Base-by-base conservation (phyloP, 176 grass and related monocot genomes). In the Tillandsia fasciculata region DNA sequence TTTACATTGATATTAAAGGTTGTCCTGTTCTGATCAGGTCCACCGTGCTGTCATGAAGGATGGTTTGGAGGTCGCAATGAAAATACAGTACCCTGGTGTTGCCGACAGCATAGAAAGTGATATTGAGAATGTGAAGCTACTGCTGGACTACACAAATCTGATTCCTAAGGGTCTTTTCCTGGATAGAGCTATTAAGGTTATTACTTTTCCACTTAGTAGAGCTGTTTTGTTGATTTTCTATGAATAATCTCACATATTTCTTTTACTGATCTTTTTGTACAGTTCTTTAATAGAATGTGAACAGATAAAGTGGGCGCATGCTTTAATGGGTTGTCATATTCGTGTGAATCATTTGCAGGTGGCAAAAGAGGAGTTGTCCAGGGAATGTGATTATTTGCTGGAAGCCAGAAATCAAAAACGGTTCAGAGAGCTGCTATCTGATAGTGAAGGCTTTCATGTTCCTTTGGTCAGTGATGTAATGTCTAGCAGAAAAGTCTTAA, bases 111-210 rank as follows among this genome's bases (percentile, higher is more conserved):
- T 97, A 83, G 94, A 92, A 77, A 97, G 89, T 74, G 94, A 97
- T 76, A 82, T 97, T 2, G 86, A 97, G 71, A 97, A 97, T 90
- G 94, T 92, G 26, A 90, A 81, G 71, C 76, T 81, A 80, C 87
- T 92, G 67, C 51, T 92, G 23, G 76, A 85, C 59, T 97, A 92
- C 65, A 97, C 94, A 72, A 97, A 92, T 73, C 84, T 97, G 74
- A 97, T 97, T 65, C 94, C 89, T 72, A 90, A 97, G 83, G 94
- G 94, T 64, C 94, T 97, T 85, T 92, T 92, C 52, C 89, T 97
- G 83, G 94, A 97, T 73, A 84, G 82, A 78, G 94, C 94, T 77
- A 90, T 97, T 26, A 87, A 97, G 94, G 94, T 97, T 90, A 79
- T 22, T 83, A 42, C 3, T 23, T 65, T 51, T 29, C 56, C 13